Base-by-base conservation (phyloP, 805 yeast genomes). In the Lachancea quebecensis region DNA sequence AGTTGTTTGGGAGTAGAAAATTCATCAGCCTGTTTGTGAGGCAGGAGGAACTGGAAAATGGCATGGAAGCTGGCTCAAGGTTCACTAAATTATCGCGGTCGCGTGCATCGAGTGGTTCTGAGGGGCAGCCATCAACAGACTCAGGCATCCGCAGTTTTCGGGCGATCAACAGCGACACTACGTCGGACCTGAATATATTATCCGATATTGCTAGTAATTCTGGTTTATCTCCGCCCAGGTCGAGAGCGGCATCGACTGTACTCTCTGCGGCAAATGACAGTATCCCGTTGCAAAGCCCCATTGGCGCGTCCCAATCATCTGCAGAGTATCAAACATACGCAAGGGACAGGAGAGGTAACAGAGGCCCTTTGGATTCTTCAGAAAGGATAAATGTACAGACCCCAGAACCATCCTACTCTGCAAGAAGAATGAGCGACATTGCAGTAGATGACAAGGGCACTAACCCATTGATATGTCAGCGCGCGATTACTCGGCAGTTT, bases 1-100 rank as follows among this genome's bases (percentile, higher is more conserved):
- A 56, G 36, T 35, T 71, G 3, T 35, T 51, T 30, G 54, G 60
- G n/a, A 48, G 53, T 42, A 48, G 47, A 50, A 57, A n/a, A 58
- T 60, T 25, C 58, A 56, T 21, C 57, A 57, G 53, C 18, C 38
- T 44, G 17, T 48, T 39, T 46, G 54, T 42, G 37, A 34, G 42
- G 25, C 54, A 50, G 41, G 57, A 50, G 29, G 52, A 50, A 31
- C 27, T 52, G 18, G 51, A 47, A 7, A 49, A 45, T 35, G 56
- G 52, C 16, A 45, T 48, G 46, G 47, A 48, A 30, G 45, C 37
- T 3, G 56, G 52, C 2, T 53, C 51, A 17, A 46, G 48, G n/a
- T 51, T 51, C 45, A 44, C 55, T 12, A 37, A n/a, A n/a, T 45
- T 46, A 14, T 16, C 45, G 6, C 35, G 38, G 11, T 16, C 39